These are phyloP conservation scores for Fusarium protoensiforme DNA, from an alignment of 2,329 filamentous ascomycete species.

Conservation along the genomic window DNA sequence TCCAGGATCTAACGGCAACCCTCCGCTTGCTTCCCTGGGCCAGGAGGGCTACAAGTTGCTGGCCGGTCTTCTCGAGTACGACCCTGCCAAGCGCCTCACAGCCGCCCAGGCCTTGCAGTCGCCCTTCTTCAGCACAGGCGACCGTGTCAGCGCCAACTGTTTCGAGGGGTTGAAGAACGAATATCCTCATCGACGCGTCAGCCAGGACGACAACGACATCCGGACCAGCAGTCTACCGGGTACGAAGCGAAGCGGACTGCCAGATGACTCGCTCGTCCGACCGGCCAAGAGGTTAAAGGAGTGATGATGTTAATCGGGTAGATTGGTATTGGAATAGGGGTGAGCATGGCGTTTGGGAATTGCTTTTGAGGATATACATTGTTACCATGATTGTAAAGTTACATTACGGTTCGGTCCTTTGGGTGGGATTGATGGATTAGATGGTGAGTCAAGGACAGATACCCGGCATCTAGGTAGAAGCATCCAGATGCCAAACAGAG, in stretches of 20 bases:
- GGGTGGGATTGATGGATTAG: neutral
- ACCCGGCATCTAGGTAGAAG: constrained; percentile 27
- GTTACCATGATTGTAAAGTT: neutral
- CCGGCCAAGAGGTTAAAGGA: constrained; percentile 73
- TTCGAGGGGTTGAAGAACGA: constrained; percentile 90
- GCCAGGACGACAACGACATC: constrained; percentile 95
- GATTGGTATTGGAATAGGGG: neutral
- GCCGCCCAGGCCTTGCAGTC: constrained; percentile 91
- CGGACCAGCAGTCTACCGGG: constrained; percentile 89
- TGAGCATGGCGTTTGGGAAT: constrained; percentile 30
- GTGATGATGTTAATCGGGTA: constrained; percentile 19
- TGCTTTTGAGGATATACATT: neutral
- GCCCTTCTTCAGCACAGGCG: constrained; percentile 83
- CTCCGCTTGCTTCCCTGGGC: constrained; percentile 70
- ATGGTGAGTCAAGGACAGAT: constrained; percentile 16
- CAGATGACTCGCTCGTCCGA: constrained; percentile 79
- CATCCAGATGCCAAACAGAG: neutral
- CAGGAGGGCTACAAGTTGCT: constrained; percentile 85
- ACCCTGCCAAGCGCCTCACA: constrained; percentile 87
- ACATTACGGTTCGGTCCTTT: neutral
- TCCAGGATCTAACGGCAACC: constrained; percentile 40
- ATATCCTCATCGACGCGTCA: constrained; percentile 91
- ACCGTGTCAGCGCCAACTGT: constrained; percentile 81
- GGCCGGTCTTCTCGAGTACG: constrained; percentile 87
- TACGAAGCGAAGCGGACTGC: constrained; percentile 87